A percentile compares a stretch with the other conserved stretches of the same genome.
Evolutionary conservation across 306 rosid species (phyloP).

Genomic region (Crotalaria pallida): DNA sequence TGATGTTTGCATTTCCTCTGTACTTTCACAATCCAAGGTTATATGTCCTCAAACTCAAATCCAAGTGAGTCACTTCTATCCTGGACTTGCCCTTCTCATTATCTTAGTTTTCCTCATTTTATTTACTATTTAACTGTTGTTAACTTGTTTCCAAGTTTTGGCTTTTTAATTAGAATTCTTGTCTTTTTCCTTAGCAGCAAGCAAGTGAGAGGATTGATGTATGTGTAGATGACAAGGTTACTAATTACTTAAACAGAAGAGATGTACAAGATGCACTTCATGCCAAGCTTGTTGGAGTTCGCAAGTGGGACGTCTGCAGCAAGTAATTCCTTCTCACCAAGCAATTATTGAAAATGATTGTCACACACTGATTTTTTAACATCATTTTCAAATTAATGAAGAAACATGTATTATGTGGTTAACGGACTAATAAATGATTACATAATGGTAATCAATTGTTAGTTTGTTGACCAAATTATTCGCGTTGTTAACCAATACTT

Average conservation of each 20-base stretch:
- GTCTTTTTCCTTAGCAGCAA: constrained; percentile 40
- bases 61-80: constrained; percentile 31
- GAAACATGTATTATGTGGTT: too few species aligned
- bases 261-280: constrained; percentile 81
- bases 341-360: background rate
- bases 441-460: background rate
- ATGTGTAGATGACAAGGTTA: constrained; percentile 89
- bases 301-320: constrained; percentile 89
- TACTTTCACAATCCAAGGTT: constrained; percentile 56
- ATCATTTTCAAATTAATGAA: too few species aligned
- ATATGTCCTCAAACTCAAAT: constrained; percentile 42
- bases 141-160: constrained; percentile 3
- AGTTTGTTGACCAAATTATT: background rate
- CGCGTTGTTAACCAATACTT: background rate
- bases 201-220: constrained; percentile 70
- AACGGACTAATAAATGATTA: background rate
- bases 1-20: constrained; percentile 71
- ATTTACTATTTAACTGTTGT: background rate
- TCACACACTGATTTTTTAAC: background rate
- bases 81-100: background rate
- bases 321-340: constrained; percentile 38
- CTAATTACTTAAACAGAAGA: constrained; percentile 72
- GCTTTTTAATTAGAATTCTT: background rate
- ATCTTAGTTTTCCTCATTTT: background rate
- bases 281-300: constrained; percentile 84